phyloP scores from a whole-genome alignment of 345 rosid species.

The Syzygium aqueum region DNA sequence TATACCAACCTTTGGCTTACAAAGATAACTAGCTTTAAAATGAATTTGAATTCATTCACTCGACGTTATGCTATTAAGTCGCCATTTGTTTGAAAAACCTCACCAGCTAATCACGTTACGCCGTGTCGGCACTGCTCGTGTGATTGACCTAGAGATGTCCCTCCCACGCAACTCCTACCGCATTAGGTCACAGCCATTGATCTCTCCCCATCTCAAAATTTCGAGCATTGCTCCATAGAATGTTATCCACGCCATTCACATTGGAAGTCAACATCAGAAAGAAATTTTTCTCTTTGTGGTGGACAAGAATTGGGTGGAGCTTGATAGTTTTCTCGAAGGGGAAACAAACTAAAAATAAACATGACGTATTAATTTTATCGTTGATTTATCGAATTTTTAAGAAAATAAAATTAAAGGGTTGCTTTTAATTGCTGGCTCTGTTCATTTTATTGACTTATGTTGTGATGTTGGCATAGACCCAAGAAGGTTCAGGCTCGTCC shows the following conservation, averaged over 20 bases:
- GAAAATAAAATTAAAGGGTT: not conserved
- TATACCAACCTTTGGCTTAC: not conserved
- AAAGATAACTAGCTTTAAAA: not conserved
- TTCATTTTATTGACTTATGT: not conserved
- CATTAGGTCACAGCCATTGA: not conserved
- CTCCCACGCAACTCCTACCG: not conserved
- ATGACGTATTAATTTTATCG: not conserved
- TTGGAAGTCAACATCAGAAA: not conserved
- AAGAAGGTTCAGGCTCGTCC: conserved; percentile 33
- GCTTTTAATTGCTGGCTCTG: not conserved
- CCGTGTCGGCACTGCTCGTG: not conserved
- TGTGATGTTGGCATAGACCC: conserved; percentile 22
- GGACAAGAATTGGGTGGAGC: not conserved
- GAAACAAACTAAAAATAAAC: not conserved
- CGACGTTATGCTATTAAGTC: not conserved
- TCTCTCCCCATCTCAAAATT: not conserved
- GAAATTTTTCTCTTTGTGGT: not conserved
- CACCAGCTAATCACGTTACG: not conserved
- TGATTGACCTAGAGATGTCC: not conserved
- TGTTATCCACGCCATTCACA: not conserved
- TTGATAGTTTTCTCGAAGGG: not conserved
- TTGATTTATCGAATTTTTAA: rapidly evolving
- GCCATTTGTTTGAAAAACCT: not conserved
- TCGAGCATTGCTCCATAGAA: not conserved
- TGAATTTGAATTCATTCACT: not conserved